These are phyloP conservation scores for Colletotrichum endophyticum DNA, from an alignment of 2,329 filamentous ascomycete genomes.

Conservation along the genomic window DNA sequence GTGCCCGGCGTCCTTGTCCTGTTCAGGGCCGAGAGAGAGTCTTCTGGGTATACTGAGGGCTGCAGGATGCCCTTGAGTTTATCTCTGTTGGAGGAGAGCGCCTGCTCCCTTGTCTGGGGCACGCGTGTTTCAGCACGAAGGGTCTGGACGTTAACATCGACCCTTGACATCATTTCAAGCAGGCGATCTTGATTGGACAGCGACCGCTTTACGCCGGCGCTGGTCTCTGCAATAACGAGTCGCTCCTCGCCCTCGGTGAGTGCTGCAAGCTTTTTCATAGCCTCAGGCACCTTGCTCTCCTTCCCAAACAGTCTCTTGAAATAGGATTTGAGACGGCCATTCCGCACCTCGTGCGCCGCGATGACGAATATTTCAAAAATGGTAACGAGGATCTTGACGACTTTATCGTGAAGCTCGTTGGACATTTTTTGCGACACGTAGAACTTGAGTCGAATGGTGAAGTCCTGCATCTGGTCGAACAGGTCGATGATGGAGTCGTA, in stretches of 20 bases:
- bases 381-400: conserved; percentile 45
- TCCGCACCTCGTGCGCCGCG: conserved; percentile 44
- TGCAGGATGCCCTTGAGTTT: conserved; percentile 42
- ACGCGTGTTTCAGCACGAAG: conserved; percentile 34
- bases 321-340: conserved; percentile 45
- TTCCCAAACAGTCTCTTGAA: conserved; percentile 43
- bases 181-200: conserved; percentile 40
- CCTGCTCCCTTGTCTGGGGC: conserved; percentile 30
- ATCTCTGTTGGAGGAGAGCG: conserved; percentile 36
- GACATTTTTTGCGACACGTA: conserved; percentile 45
- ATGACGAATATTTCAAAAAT: conserved; percentile 51
- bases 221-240: conserved; percentile 49
- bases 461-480: conserved; percentile 47
- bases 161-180: conserved; percentile 29
- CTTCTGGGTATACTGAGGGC: conserved; percentile 47
- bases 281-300: conserved; percentile 42
- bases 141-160: conserved; percentile 37
- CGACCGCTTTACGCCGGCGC: conserved; percentile 39
- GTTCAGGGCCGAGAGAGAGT: conserved; percentile 45
- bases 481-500: conserved; percentile 51
- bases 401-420: conserved; percentile 38
- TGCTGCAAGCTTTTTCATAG: conserved; percentile 42
- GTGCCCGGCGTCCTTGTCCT: conserved; percentile 44
- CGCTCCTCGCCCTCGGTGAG: conserved; percentile 46
- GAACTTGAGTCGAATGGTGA: conserved; percentile 44